Evolutionary conservation across 2,329 filamentous ascomycete species (phyloP).

Genomic region (Penicillium verrucosum): DNA sequence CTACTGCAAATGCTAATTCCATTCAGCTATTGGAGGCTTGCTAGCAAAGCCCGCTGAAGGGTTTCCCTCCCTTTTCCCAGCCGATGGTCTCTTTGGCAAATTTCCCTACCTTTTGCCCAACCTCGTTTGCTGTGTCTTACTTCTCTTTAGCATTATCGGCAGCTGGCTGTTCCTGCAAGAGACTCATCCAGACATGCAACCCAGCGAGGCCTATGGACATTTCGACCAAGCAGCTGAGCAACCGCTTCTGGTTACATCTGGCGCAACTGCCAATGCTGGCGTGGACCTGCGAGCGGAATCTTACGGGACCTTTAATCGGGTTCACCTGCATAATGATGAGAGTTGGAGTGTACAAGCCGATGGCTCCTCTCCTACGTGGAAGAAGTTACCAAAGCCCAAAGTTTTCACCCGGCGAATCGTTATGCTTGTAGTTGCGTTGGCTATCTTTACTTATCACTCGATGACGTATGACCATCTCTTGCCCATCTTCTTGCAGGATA

Average conservation of each 20-base stretch:
- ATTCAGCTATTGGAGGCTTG: slow-evolving; percentile 71
- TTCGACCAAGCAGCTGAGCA: slow-evolving; percentile 58
- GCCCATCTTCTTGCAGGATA: slow-evolving; percentile 87
- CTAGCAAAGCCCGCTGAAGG: slow-evolving; percentile 74
- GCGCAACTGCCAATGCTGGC: slow-evolving; percentile 67
- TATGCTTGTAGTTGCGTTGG: slow-evolving; percentile 75
- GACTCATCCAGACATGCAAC: slow-evolving; percentile 80
- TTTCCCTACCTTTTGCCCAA: slow-evolving; percentile 91
- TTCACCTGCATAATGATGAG: slow-evolving; percentile 54
- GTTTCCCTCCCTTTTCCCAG: slow-evolving; percentile 69
- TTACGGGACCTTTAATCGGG: slow-evolving; percentile 68
- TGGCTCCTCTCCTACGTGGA: slow-evolving; percentile 40
- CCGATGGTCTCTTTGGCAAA: slow-evolving; percentile 65
- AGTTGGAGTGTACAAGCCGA: slow-evolving; percentile 52
- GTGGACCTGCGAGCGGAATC: slow-evolving; percentile 74
- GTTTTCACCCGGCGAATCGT: slow-evolving; percentile 64
- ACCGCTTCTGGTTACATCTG: slow-evolving; percentile 70
- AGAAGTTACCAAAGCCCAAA: slow-evolving; percentile 40
- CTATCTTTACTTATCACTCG: slow-evolving; percentile 89
- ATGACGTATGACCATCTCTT: slow-evolving; percentile 93
- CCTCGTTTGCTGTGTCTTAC: slow-evolving; percentile 72
- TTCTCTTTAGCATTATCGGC: slow-evolving; percentile 73
- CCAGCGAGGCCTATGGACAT: slow-evolving; percentile 43
- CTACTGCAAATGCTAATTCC: slow-evolving; percentile 12
- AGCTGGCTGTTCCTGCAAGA: slow-evolving; percentile 82